phyloP scores from a whole-genome alignment of 1,284 basidiomycete genomes.

The Sporisorium iseilematis-ciliati region DNA sequence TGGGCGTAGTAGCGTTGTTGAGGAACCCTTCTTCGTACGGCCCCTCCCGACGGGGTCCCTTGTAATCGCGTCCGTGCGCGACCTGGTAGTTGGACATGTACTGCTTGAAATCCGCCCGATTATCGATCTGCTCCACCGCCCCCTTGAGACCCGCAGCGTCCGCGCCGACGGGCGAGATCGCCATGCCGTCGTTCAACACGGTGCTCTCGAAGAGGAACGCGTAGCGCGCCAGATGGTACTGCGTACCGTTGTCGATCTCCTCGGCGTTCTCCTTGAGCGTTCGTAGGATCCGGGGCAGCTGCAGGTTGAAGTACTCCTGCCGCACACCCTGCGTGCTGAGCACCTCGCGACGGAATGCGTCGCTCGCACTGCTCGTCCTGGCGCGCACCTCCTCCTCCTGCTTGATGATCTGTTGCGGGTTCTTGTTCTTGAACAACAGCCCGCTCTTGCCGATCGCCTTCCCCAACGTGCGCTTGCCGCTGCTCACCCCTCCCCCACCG shows the following conservation, averaged over 20 bases:
- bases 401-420: slow-evolving; percentile 88
- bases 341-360: slow-evolving; percentile 91
- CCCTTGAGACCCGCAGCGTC: slow-evolving; percentile 78
- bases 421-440: slow-evolving; percentile 85
- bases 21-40: slow-evolving; percentile 70
- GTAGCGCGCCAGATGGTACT: slow-evolving; percentile 95
- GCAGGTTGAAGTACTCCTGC: slow-evolving; percentile 96
- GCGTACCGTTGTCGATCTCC: slow-evolving; percentile 94
- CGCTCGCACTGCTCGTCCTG: slow-evolving; percentile 85
- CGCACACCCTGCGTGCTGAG: slow-evolving; percentile 87
- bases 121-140: slow-evolving; percentile 91
- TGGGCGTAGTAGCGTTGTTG: slow-evolving; percentile 14
- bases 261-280: slow-evolving; percentile 95
- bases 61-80: slow-evolving; percentile 77
- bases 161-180: slow-evolving; percentile 78
- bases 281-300: slow-evolving; percentile 89
- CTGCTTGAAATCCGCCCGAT: slow-evolving; percentile 90
- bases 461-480: slow-evolving; percentile 69
- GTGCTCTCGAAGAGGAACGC: slow-evolving; percentile 94
- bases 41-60: slow-evolving; percentile 69
- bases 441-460: slow-evolving; percentile 91
- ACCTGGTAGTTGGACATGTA: slow-evolving; percentile 97
- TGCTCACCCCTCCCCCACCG: slow-evolving; percentile 72
- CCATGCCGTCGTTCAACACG: slow-evolving; percentile 86
- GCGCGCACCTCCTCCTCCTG: slow-evolving; percentile 94